Percentiles rank a stretch among this genome's conserved stretches.
phyloP scores from a whole-genome alignment of 2,329 filamentous ascomycete genomes.

The Fusarium nisikadoi region DNA sequence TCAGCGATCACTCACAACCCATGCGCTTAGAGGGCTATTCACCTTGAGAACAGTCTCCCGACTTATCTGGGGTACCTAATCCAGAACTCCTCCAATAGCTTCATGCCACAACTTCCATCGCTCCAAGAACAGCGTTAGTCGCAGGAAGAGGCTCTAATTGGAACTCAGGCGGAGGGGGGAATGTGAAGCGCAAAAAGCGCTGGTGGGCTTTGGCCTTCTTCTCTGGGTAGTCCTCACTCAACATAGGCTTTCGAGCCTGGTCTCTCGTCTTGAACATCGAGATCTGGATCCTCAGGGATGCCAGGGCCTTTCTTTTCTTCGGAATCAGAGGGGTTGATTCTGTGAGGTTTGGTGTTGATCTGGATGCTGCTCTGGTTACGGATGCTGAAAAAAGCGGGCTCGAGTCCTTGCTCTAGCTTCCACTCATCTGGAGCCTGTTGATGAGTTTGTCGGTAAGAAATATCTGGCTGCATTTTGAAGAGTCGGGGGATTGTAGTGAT shows the following conservation, averaged over 20 bases:
- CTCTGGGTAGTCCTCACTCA: conserved; percentile 75
- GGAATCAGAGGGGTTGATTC: background rate
- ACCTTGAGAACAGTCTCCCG: conserved; percentile 63
- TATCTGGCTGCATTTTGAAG: background rate
- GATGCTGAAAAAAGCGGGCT: conserved; percentile 47
- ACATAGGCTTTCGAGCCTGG: conserved; percentile 63
- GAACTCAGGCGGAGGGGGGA: conserved; percentile 60
- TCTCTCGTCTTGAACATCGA: conserved; percentile 40
- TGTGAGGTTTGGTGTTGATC: background rate
- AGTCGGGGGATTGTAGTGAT: fast-evolving
- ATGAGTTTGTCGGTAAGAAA: background rate
- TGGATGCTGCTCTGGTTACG: conserved; percentile 12
- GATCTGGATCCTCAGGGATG: conserved; percentile 48
- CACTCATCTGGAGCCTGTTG: conserved; percentile 56
- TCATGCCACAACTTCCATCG: conserved; percentile 69
- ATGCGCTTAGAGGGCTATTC: fast-evolving
- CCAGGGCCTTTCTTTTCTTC: background rate
- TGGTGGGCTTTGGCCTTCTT: conserved; percentile 70
- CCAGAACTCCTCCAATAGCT: conserved; percentile 55
- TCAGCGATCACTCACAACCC: fast-evolving
- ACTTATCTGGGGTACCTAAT: conserved; percentile 64
- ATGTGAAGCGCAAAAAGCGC: conserved; percentile 50
- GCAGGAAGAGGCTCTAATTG: conserved; percentile 64
- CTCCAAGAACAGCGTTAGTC: conserved; percentile 65
- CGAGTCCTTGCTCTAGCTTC: conserved; percentile 63